Percentiles rank a stretch among this genome's conserved stretches.
Conservation (phyloP, 1,284 basidiomycete species). For the Inonotus hispidus region DNA sequence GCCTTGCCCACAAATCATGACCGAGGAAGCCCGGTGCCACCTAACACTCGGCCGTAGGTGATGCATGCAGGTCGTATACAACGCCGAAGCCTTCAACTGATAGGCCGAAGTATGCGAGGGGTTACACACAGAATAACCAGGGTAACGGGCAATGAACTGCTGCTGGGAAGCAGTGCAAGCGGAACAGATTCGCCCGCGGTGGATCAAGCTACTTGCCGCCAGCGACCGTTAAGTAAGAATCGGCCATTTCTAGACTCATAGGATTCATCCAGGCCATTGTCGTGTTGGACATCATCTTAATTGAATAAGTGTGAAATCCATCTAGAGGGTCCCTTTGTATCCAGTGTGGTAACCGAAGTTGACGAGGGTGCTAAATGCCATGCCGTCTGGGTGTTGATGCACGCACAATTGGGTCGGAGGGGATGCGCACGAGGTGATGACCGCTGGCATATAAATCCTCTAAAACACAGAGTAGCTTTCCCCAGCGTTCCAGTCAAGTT, state of each 20-base stretch:
- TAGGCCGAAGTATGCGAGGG: neutral
- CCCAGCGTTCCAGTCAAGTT: constrained; percentile 7
- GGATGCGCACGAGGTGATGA: neutral
- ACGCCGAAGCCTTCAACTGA: neutral
- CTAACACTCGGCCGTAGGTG: neutral
- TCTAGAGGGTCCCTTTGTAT: neutral
- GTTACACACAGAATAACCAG: neutral
- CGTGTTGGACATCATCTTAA: neutral
- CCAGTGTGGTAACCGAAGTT: constrained; percentile 1
- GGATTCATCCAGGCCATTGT: neutral
- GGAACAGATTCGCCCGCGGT: neutral
- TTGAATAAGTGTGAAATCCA: constrained; percentile 1
- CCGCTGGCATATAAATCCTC: constrained; percentile 5
- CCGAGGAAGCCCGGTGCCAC: neutral
- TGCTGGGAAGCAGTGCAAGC: neutral
- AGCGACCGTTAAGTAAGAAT: neutral
- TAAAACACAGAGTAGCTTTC: neutral
- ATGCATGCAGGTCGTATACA: neutral
- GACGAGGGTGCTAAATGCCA: neutral
- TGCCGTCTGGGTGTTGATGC: no score
- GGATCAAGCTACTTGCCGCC: neutral
- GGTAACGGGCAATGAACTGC: neutral
- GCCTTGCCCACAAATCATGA: neutral
- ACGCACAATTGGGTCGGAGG: no score
- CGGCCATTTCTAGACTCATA: neutral